These are phyloP conservation scores for Skeletonema menzelii DNA, from an alignment of 108 stramenopile genomes.

Conservation along the genomic window DNA sequence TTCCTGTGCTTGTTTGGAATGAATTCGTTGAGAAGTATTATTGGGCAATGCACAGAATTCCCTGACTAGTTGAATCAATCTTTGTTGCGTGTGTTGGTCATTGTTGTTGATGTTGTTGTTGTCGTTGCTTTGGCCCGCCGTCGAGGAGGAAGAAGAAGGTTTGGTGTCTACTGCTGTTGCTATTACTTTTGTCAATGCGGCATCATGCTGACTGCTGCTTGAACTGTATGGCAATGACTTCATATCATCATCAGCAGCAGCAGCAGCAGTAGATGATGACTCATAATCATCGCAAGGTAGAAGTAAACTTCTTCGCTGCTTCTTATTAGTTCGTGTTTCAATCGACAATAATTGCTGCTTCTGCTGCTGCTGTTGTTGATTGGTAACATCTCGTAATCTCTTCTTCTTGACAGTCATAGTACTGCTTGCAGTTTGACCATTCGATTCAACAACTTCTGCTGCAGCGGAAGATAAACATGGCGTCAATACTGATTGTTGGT, in stretches of 20 bases:
- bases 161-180: neutral
- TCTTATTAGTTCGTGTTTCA: neutral
- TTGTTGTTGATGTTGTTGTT: neutral
- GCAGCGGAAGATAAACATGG: neutral
- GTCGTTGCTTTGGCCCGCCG: too few species aligned
- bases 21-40: neutral
- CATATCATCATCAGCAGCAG: neutral
- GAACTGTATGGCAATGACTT: neutral
- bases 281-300: slow-evolving; percentile 7
- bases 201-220: neutral
- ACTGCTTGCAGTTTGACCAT: neutral
- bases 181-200: neutral
- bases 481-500: too few species aligned
- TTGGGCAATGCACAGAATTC: slow-evolving; percentile 22
- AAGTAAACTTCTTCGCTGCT: slow-evolving; percentile 19
- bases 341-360: neutral
- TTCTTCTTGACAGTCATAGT: neutral
- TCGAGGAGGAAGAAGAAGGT: too few species aligned
- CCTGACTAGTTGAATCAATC: slow-evolving; percentile 25
- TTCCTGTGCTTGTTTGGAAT: slow-evolving; percentile 8
- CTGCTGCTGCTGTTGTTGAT: neutral
- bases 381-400: slow-evolving; percentile 16
- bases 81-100: neutral
- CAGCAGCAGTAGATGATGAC: neutral
- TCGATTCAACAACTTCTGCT: neutral